A percentile compares a stretch with the other conserved stretches of the same genome.
Conservation (phyloP, 164 flowering plant species). For the Magnolia sinica region DNA sequence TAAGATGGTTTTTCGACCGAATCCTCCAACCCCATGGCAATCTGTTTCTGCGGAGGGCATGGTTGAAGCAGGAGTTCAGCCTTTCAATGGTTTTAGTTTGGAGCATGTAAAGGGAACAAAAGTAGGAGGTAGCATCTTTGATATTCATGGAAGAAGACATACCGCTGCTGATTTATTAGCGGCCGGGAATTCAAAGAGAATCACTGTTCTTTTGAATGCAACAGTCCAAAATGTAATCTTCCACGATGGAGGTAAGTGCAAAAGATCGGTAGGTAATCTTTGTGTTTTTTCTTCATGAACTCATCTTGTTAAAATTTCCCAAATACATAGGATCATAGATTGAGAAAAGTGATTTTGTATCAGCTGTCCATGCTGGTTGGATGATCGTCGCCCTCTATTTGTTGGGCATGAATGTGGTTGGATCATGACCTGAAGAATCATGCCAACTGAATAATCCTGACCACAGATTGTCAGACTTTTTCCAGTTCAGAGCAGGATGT, state of each 20-base stretch:
- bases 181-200: constrained; percentile 9
- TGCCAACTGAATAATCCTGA: too few species aligned
- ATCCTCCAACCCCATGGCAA: constrained; percentile 30
- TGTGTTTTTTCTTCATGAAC: neutral
- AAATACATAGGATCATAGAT: neutral
- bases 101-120: constrained; percentile 40
- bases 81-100: constrained; percentile 38
- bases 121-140: constrained; percentile 8
- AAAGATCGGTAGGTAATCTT: neutral
- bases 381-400: too few species aligned
- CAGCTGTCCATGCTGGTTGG: too few species aligned
- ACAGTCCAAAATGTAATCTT: constrained; percentile 19
- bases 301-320: neutral
- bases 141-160: constrained; percentile 20
- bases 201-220: constrained; percentile 21
- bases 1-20: constrained; percentile 28
- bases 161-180: constrained; percentile 17
- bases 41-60: constrained; percentile 22
- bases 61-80: constrained; percentile 31
- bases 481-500: too few species aligned
- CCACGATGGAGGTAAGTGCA: neutral
- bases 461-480: too few species aligned
- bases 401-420: too few species aligned
- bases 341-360: neutral
- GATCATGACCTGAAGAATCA: too few species aligned